These are phyloP conservation scores for Fomitopsis schrenkii DNA, from an alignment of 1,284 basidiomycete species.

Conservation along the genomic window DNA sequence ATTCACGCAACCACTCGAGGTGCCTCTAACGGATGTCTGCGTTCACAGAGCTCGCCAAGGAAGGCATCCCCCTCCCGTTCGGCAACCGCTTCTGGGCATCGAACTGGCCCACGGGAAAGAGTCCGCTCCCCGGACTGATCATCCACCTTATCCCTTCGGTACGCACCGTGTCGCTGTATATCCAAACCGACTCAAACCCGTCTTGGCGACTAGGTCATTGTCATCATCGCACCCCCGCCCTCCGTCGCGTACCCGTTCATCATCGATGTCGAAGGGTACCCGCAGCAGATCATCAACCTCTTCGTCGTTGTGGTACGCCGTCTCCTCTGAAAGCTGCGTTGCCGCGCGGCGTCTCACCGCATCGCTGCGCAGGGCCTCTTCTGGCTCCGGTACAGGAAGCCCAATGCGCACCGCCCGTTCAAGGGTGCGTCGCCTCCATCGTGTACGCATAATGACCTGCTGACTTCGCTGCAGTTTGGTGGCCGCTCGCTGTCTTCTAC, in stretches of 20 bases:
- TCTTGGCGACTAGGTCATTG: slow-evolving; percentile 36
- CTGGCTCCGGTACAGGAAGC: slow-evolving; percentile 50
- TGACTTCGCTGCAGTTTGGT: slow-evolving; percentile 41
- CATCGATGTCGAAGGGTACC: slow-evolving; percentile 57
- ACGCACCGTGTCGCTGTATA: slow-evolving; percentile 17
- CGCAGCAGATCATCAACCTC: slow-evolving; percentile 51
- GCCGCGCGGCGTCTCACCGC: not conserved
- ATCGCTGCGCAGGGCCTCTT: slow-evolving; percentile 43
- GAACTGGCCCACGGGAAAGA: slow-evolving; percentile 58
- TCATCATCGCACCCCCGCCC: slow-evolving; percentile 52
- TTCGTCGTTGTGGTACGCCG: slow-evolving; percentile 44
- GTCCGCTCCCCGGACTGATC: slow-evolving; percentile 58
- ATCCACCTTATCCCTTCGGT: slow-evolving; percentile 54
- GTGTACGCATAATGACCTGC: not conserved
- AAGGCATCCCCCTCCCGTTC: slow-evolving; percentile 49
- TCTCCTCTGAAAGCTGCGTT: not conserved
- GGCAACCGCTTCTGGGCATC: slow-evolving; percentile 65
- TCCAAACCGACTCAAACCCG: not conserved
- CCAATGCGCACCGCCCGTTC: slow-evolving; percentile 47
- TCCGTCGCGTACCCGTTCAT: slow-evolving; percentile 68
- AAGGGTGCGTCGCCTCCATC: slow-evolving; percentile 34
- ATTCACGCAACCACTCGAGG: not conserved
- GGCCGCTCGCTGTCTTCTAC: slow-evolving; percentile 53
- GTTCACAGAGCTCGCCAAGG: slow-evolving; percentile 36
- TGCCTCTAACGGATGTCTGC: not conserved